Percentiles rank a stretch among this genome's conserved stretches.
Conservation (phyloP, 1,284 basidiomycete species). For the Termitomyces sp. region DNA sequence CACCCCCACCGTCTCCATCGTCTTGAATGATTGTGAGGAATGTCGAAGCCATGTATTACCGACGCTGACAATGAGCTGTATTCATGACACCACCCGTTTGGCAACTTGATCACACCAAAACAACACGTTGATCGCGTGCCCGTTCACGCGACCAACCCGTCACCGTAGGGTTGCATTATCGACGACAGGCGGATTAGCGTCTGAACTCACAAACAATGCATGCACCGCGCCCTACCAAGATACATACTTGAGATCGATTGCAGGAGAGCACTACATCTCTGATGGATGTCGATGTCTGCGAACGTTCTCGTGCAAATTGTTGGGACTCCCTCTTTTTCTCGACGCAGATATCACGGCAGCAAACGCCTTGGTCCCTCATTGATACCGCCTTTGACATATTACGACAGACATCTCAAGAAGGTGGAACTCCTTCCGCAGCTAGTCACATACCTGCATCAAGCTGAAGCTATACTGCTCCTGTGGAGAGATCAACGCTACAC, state of each 20-base stretch:
- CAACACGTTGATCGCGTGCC: constrained; percentile 5
- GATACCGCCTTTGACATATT: neutral
- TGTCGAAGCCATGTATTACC: constrained; percentile 14
- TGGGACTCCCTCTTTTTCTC: neutral
- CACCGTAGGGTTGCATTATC: neutral
- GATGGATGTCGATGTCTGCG: neutral
- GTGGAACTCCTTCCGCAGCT: neutral
- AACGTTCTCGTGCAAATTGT: neutral
- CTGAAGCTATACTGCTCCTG: neutral
- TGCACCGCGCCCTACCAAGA: neutral
- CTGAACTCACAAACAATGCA: neutral
- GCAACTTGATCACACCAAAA: constrained; percentile 8
- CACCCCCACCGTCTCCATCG: constrained; percentile 14
- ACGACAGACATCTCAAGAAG: neutral
- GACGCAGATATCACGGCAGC: neutral
- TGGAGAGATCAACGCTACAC: neutral
- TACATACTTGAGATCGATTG: neutral
- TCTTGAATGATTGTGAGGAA: constrained; percentile 11
- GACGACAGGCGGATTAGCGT: neutral
- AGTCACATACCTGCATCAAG: neutral
- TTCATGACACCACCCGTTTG: constrained; percentile 8
- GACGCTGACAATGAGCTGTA: neutral
- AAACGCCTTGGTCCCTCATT: neutral
- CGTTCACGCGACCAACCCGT: neutral
- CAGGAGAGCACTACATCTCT: neutral